A percentile compares a stretch with the other conserved stretches of the same genome.
Conservation (phyloP, 768 basidiomycete genomes). For the Filobasidium wieringae region DNA sequence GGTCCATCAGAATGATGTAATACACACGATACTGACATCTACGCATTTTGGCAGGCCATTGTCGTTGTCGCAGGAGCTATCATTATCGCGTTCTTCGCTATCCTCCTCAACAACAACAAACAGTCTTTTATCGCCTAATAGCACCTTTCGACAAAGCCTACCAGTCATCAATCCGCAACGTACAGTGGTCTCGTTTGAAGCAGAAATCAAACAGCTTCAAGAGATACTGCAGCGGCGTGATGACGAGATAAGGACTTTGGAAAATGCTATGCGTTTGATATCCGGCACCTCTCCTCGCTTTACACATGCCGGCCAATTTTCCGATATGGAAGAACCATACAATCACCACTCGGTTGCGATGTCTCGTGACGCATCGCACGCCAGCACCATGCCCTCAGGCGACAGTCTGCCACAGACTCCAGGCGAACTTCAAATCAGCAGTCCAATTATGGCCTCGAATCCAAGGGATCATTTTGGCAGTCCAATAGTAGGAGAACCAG, state of each 20-base stretch:
- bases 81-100: conserved; percentile 39
- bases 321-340: neutral
- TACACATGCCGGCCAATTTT: neutral
- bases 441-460: neutral
- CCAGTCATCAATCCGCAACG: too few relatives aligned
- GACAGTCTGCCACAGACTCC: neutral
- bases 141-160: conserved; percentile 24
- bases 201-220: conserved; percentile 90
- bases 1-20: too few relatives aligned
- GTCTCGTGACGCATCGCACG: neutral
- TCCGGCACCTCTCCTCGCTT: conserved; percentile 32
- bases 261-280: conserved; percentile 45
- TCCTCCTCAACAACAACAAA: conserved; percentile 23
- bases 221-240: conserved; percentile 83
- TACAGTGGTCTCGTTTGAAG: conserved; percentile 72
- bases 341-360: neutral
- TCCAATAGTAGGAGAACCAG: neutral
- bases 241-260: conserved; percentile 70
- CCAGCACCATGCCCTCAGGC: neutral
- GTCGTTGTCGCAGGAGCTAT: conserved; percentile 82
- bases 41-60: too few relatives aligned
- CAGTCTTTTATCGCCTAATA: conserved; percentile 18
- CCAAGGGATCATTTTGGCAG: conserved; percentile 6
- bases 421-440: neutral
- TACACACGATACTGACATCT: too few relatives aligned